Percentiles rank a stretch among this genome's conserved stretches.
Evolutionary conservation across 495 filamentous ascomycete genomes (phyloP).

Genomic region (Evernia prunastri): DNA sequence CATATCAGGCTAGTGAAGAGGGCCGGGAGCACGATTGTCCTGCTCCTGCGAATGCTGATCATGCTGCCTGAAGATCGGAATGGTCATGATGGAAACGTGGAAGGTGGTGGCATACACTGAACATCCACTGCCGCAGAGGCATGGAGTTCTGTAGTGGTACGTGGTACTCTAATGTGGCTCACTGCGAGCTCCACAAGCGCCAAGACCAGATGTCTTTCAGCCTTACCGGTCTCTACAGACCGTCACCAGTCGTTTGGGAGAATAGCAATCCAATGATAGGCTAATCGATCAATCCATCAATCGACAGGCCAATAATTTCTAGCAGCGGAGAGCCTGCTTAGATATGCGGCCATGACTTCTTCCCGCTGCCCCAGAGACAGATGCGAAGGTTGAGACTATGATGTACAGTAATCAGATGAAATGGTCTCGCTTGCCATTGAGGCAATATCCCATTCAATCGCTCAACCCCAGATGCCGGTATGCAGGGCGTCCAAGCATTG

Average conservation of each 20-base stretch:
- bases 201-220: too few species aligned
- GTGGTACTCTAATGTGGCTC: neutral
- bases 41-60: conserved; percentile 11
- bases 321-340: too few species aligned
- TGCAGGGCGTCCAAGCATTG: neutral
- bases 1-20: conserved; percentile 6
- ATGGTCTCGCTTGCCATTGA: neutral
- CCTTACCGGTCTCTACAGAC: too few species aligned
- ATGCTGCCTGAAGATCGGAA: neutral
- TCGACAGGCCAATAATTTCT: too few species aligned
- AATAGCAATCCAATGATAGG: too few species aligned
- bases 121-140: neutral
- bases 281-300: too few species aligned
- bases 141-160: neutral
- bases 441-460: neutral
- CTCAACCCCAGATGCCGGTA: neutral
- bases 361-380: neutral
- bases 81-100: conserved; percentile 3
- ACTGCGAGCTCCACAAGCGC: neutral
- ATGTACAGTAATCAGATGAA: neutral
- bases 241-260: too few species aligned
- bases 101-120: neutral
- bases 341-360: too few species aligned
- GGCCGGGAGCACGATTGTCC: neutral
- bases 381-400: neutral